These are phyloP conservation scores for Ustilago curta DNA, from an alignment of 1,284 basidiomycete genomes.

Conservation along the genomic window DNA sequence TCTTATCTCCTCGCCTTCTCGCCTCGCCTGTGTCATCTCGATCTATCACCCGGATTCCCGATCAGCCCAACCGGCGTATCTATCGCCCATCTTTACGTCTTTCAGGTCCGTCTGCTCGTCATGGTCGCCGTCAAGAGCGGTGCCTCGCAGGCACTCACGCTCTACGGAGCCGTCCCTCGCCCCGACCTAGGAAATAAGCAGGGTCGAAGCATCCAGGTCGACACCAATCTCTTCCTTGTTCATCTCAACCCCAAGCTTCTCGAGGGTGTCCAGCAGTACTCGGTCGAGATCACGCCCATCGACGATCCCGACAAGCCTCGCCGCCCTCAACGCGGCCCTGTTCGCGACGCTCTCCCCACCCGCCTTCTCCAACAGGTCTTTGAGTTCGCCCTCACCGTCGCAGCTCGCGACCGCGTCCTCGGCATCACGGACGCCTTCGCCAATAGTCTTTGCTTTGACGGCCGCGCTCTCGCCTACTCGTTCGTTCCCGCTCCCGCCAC, in stretches of 20 bases:
- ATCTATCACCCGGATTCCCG: not conserved
- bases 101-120: not conserved
- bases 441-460: slow-evolving; percentile 38
- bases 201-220: slow-evolving; percentile 34
- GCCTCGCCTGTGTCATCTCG: not conserved
- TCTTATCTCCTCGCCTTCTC: too few species aligned
- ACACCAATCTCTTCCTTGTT: slow-evolving; percentile 31
- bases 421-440: slow-evolving; percentile 39
- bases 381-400: slow-evolving; percentile 10
- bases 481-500: slow-evolving; percentile 12
- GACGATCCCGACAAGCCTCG: slow-evolving; percentile 10
- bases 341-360: slow-evolving; percentile 19
- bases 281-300: slow-evolving; percentile 41
- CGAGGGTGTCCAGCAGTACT: slow-evolving; percentile 31
- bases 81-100: not conserved
- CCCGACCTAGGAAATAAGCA: slow-evolving; percentile 52
- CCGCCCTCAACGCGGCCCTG: not conserved
- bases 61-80: not conserved
- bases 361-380: slow-evolving; percentile 27
- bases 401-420: slow-evolving; percentile 4
- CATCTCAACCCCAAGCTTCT: slow-evolving; percentile 6
- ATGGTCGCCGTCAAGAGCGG: slow-evolving; percentile 19
- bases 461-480: slow-evolving; percentile 37
- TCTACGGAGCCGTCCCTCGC: slow-evolving; percentile 35
- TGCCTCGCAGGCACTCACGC: slow-evolving; percentile 19